phyloP scores from a whole-genome alignment of 1,284 basidiomycete genomes.

The Ganoderma meredithae region DNA sequence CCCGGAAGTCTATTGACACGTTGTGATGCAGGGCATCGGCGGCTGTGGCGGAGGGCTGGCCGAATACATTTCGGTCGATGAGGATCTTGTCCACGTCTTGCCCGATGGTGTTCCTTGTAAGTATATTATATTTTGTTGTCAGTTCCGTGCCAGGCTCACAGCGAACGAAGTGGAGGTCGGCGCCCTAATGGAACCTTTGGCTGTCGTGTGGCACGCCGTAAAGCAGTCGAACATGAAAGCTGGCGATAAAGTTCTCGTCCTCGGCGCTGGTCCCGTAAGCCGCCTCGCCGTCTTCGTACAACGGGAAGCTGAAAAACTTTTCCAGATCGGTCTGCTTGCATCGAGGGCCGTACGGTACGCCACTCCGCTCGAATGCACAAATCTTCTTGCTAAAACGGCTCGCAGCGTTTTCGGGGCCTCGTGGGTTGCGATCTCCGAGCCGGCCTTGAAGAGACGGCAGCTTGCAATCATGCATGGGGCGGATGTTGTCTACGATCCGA shows the following conservation, averaged over 20 bases:
- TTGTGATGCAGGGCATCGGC: slow-evolving; percentile 29
- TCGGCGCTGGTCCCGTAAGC: slow-evolving; percentile 43
- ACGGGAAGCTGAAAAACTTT: background rate
- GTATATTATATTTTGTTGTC: background rate
- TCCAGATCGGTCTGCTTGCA: slow-evolving; percentile 25
- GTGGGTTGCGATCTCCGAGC: slow-evolving; percentile 43
- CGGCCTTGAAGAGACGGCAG: slow-evolving; percentile 38
- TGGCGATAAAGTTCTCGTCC: slow-evolving; percentile 40
- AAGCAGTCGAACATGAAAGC: slow-evolving; percentile 38
- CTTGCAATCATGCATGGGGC: slow-evolving; percentile 39
- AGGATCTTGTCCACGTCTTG: slow-evolving; percentile 38
- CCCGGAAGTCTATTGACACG: background rate
- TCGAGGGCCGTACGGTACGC: slow-evolving; percentile 23
- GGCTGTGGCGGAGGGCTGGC: slow-evolving; percentile 39
- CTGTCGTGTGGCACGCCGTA: slow-evolving; percentile 39
- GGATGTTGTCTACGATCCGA: slow-evolving; percentile 38
- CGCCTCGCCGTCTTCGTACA: background rate
- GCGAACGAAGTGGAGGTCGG: slow-evolving; percentile 37
- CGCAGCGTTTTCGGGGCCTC: slow-evolving; percentile 31
- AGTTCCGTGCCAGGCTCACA: background rate
- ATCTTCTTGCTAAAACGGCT: too few species aligned
- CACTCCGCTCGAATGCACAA: background rate
- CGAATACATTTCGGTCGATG: slow-evolving; percentile 40
- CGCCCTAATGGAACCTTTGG: slow-evolving; percentile 43
- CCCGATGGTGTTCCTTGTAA: slow-evolving; percentile 29